Evolutionary conservation across 768 basidiomycete genomes (phyloP), one percentile per base, ranked within the genome.

Genomic region (Phallus indusiatus): DNA sequence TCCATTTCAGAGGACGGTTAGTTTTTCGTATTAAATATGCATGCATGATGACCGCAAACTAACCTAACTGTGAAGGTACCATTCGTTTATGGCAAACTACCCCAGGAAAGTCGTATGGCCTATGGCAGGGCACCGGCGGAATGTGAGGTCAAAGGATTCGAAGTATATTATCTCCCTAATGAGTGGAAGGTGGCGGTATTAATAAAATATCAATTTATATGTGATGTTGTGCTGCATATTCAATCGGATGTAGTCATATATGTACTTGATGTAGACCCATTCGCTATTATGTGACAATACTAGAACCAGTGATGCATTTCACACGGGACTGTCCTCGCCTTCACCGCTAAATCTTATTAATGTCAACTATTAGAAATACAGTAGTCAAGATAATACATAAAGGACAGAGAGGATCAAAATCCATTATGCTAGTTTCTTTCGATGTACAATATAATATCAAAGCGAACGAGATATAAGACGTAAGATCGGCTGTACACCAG

Each of bases 11-110:
- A 90, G 85, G 88, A 89, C 69, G 86, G 88, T 85, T 62, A 71
- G 82, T 64, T 2, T 54, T 34, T 51, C 11, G 11, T 20, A 14
- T 18, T 34, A 2, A 34, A 22, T 14, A 6, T 51, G 14, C 53
- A 46, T 24, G 22, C 33, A n/a, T 28, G 28, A 7, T 48, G 55
- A 33, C 11, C 16, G 52, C 53, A 53, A 66, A 42, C 66, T 61
- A 54, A 48, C 28, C 20, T 48, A 55, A 21, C 48, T 62, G 46
- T 55, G 22, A 67, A 90, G 90, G 93, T 48, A 97, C 95, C 5
- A 95, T 98, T 67, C 85, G 95, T 49, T 75, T 98, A 57, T 97
- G 94, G 94, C 95, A 96, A 74, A 95, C 90, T n/a, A 91, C 84
- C 9, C 94, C 94, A 10, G 88, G 90, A 11, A 95, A 90, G 71